Conservation (phyloP, 306 rosid genomes). For the Lotus japonicus region DNA sequence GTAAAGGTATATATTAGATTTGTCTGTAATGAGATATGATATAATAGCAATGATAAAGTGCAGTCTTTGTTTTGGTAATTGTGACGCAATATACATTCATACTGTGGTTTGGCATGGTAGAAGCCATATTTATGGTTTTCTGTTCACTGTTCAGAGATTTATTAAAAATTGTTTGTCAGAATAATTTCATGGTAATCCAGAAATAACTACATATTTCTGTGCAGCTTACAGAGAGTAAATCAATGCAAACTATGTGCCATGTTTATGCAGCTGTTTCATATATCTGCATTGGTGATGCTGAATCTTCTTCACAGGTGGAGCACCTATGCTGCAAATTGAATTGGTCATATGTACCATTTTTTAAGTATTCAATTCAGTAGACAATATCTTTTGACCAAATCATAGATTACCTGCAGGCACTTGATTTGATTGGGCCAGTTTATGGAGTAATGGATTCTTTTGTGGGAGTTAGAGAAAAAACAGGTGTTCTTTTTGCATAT, state of each 20-base stretch:
- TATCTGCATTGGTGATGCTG: constrained; percentile 93
- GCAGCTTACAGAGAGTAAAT: constrained; percentile 90
- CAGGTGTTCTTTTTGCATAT: constrained; percentile 82
- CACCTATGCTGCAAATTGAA: constrained; percentile 3
- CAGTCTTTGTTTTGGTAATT: constrained; percentile 13
- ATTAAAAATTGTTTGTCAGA: neutral
- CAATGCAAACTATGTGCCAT: constrained; percentile 89
- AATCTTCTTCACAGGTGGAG: constrained; percentile 80
- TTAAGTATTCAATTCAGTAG: neutral
- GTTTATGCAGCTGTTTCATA: constrained; percentile 93
- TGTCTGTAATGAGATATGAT: constrained; percentile 4
- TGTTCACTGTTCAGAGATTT: neutral
- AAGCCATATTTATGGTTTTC: constrained; percentile 4
- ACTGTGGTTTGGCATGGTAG: constrained; percentile 23
- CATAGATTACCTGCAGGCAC: constrained; percentile 64
- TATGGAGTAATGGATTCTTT: constrained; percentile 88
- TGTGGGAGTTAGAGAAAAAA: constrained; percentile 98
- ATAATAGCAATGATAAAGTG: neutral
- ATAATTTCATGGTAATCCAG: constrained; percentile 19
- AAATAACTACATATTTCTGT: constrained; percentile 23
- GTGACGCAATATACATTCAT: constrained; percentile 7
- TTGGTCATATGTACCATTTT: neutral
- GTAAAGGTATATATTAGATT: constrained; percentile 48
- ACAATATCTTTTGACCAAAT: constrained; percentile 19
- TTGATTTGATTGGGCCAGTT: constrained; percentile 87